Evolutionary conservation across 78 protist species (phyloP).

Genomic region (Trichosphaerium sp.): DNA sequence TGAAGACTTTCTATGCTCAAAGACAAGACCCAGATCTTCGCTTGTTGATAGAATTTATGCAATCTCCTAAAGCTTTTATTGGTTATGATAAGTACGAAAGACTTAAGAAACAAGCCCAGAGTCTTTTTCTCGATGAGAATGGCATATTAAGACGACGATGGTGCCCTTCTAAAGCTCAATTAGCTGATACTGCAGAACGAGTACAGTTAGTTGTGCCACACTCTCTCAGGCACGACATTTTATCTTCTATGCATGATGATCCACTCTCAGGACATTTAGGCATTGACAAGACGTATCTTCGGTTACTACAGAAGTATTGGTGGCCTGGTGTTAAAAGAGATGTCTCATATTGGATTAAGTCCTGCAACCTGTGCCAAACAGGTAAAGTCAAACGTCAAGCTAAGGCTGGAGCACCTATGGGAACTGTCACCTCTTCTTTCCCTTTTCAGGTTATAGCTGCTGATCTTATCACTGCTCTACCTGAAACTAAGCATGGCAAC

Average conservation of each 20-base stretch:
- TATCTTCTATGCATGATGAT: background rate
- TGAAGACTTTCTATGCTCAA: too few species aligned
- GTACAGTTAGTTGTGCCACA: background rate
- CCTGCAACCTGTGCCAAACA: background rate
- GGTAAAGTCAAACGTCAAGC: background rate
- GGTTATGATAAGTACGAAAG: background rate
- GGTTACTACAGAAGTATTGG: background rate
- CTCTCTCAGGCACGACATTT: background rate
- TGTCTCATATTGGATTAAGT: background rate
- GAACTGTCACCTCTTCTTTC: background rate
- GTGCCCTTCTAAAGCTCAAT: background rate
- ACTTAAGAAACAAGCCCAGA: background rate
- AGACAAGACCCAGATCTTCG: too few species aligned
- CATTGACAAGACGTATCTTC: background rate
- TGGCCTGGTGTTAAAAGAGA: background rate
- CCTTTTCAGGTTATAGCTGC: background rate
- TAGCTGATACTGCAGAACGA: background rate
- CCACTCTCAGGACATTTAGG: background rate
- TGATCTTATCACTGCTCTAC: conserved; percentile 2
- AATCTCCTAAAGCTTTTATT: background rate
- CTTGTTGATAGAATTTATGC: too few species aligned
- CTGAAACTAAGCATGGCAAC: background rate
- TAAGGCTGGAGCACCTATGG: background rate
- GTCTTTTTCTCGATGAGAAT: background rate
- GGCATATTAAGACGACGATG: background rate